A percentile compares a stretch with the other conserved stretches of the same genome.
Evolutionary conservation across 352 stramenopile species (phyloP).

Genomic region (Globisporangium paroecandrum): DNA sequence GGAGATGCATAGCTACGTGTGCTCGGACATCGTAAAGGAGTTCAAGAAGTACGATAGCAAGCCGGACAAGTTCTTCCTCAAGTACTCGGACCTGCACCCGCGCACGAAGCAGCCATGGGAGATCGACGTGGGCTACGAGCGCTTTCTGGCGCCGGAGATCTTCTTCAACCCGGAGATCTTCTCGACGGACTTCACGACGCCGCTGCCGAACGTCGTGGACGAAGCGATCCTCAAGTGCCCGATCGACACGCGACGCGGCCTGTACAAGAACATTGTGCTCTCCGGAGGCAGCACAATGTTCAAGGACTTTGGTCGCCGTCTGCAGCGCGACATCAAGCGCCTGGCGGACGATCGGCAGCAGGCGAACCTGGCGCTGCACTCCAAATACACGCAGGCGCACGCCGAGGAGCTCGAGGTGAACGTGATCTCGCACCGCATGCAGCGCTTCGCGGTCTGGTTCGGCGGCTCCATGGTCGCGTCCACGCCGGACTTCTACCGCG

Average conservation of each 20-base stretch:
- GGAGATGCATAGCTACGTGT: conserved; percentile 95
- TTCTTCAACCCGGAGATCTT: conserved; percentile 98
- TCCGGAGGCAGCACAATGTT: conserved; percentile 96
- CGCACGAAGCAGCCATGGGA: conserved; percentile 83
- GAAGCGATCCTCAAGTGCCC: conserved; percentile 94
- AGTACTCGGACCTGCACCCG: conserved; percentile 77
- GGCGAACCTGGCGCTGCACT: conserved; percentile 80
- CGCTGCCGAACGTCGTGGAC: conserved; percentile 93
- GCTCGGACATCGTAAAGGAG: conserved; percentile 93
- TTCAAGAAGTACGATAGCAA: conserved; percentile 95
- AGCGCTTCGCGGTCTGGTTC: conserved; percentile 95
- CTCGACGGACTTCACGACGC: conserved; percentile 90
- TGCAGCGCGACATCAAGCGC: conserved; percentile 94
- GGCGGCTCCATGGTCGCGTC: conserved; percentile 92
- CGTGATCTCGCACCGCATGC: conserved; percentile 93
- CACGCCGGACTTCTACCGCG: conserved; percentile 92
- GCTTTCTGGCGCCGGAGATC: conserved; percentile 94
- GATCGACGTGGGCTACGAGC: conserved; percentile 92
- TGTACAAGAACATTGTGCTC: conserved; percentile 98
- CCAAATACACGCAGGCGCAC: conserved; percentile 57
- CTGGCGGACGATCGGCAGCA: conserved; percentile 89
- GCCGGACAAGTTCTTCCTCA: conserved; percentile 90
- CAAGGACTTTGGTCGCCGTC: conserved; percentile 93
- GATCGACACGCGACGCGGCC: conserved; percentile 91
- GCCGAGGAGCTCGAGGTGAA: conserved; percentile 90